Base-by-base conservation (phyloP, 345 rosid genomes). In the Moringa oleifera region DNA sequence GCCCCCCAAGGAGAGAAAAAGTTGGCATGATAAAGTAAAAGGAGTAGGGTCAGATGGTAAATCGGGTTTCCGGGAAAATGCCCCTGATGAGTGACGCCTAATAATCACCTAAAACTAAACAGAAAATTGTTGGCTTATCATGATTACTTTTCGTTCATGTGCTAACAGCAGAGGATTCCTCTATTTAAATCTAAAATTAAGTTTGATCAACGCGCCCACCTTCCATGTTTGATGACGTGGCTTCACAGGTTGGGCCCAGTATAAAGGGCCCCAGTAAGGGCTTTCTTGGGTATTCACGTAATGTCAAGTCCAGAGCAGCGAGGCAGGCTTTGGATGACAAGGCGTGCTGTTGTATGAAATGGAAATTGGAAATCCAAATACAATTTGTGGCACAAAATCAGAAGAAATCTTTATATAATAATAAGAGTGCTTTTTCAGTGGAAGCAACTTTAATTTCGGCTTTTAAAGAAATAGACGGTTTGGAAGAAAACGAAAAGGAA, bases 21-120 rank as follows among this genome's bases (percentile, higher is more conserved):
- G n/a, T n/a, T 59, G 28, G 57, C 65, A 66, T 23, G n/a, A n/a
- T n/a, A n/a, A n/a, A n/a, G n/a, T n/a, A n/a, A 33, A 58, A 62
- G 24, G 49, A 62, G 51, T 10, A 45, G 73, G 75, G 68, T 25
- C 62, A 37, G 7, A 13, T 37, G 59, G 70, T 36, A 64, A 70
- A 20, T 36, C 8, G 33, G 56, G 17, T 53, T 45, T 53, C n/a
- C n/a, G n/a, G n/a, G n/a, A n/a, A n/a, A n/a, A n/a, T n/a, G n/a
- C 18, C 23, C 6, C 53, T 36, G 61, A 18, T 58, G 33, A 55
- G n/a, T 53, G 59, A 60, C 61, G 7, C 61, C 25, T 53, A 54
- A 65, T 52, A n/a, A n/a, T 8, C 60, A 68, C 70, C 67, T n/a
- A n/a, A n/a, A 70, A 64, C 68, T 53, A 46, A 45, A 36, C 51